Evolutionary conservation across 1,139 yeast genomes (phyloP), one percentile per base, ranked within the genome.

Genomic region (Candida pseudoviswanathii): DNA sequence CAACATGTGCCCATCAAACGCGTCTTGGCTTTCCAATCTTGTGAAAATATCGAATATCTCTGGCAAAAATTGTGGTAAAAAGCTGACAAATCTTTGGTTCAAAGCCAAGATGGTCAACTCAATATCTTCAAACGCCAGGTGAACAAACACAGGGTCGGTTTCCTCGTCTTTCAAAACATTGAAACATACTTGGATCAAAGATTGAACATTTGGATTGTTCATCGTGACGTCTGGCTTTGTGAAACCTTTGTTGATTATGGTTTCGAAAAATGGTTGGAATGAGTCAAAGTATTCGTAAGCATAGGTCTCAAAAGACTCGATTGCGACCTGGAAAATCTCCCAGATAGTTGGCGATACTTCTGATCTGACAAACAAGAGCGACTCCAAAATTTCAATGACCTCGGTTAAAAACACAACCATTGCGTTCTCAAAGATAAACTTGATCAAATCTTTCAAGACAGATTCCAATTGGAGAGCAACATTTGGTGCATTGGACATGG

Each of bases 251-350:
- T 67, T 73, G 47, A 79, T 72, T 36, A 80, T 69, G 29, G 75
- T 68, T 59, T 78, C 82, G 52, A 80, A 78, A 58, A 76, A 81
- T 24, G 81, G 74, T 45, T 71, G 70, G 63, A 78, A 80, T 29
- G 68, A 68, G 52, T 78, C 82, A 54, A 74, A 78, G 59, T 75
- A 81, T 52, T 80, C 84, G 48, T 62, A 68, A 1, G 84, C 85
- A 61, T 78, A 81, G 30, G 78, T 76, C 52, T 80, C 82, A 56
- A 81, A 80, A 0, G 82, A 68, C 8, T 70, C 74, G 46, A 80
- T 63, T 48, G 77, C 73, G 24, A 66, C 57, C 41, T 71, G 67
- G 60, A 68, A 80, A 33, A 81, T 62, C 21, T 62, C 65, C 84
- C 84, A 80, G 60, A 77, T 66, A 39, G 67, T 65, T n/a, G 80